Conservation (phyloP, 2,329 filamentous ascomycete species). For the Phaeosphaeriaceae sp. region DNA sequence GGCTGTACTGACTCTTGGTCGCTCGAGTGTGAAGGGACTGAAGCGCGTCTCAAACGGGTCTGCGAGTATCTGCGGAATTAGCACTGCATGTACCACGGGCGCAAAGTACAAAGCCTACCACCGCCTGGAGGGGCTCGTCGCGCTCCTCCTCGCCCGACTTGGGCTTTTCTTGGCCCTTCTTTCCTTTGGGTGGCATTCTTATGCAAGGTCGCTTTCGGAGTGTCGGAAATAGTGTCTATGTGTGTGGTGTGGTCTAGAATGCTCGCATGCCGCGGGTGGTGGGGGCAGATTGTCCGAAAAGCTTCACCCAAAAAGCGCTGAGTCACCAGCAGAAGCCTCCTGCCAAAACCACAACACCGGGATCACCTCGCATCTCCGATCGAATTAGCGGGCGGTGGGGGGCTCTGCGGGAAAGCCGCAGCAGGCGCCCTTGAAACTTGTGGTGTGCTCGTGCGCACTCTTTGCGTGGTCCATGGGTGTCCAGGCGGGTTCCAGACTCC, state of each 20-base stretch:
- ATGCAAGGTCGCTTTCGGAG: neutral
- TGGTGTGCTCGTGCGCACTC: conserved; percentile 27
- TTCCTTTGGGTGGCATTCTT: conserved; percentile 58
- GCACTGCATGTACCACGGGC: conserved; percentile 12
- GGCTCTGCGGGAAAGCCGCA: conserved; percentile 33
- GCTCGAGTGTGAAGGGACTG: conserved; percentile 86
- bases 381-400: conserved; percentile 24
- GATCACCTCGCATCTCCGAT: conserved; percentile 27
- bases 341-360: conserved; percentile 23
- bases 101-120: conserved; percentile 54
- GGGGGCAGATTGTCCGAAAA: conserved; percentile 18
- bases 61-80: conserved; percentile 73
- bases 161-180: conserved; percentile 51
- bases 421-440: conserved; percentile 20
- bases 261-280: conserved; percentile 12
- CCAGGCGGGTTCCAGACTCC: conserved; percentile 1
- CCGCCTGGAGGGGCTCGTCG: conserved; percentile 70
- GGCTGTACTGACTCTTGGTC: conserved; percentile 73
- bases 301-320: conserved; percentile 21
- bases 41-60: conserved; percentile 96
- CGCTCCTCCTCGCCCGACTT: conserved; percentile 63
- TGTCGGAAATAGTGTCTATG: neutral
- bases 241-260: conserved; percentile 14
- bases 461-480: conserved; percentile 1
- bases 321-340: conserved; percentile 20